phyloP scores from a whole-genome alignment of 1,284 basidiomycete genomes.

The Puccinia hordei region DNA sequence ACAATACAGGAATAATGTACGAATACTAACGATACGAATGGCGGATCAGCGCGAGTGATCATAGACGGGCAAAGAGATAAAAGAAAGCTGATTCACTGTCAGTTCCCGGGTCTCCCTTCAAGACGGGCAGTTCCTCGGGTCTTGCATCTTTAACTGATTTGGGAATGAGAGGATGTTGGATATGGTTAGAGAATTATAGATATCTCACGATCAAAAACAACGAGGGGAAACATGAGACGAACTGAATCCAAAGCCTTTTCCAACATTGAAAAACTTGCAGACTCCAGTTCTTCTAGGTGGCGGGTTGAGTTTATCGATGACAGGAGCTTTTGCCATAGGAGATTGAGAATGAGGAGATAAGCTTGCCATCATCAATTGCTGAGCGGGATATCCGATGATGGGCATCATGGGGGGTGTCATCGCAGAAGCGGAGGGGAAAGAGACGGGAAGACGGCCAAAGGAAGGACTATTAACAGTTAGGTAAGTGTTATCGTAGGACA shows the following conservation, averaged over 20 bases:
- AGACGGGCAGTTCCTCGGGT: constrained; percentile 41
- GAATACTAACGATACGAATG: constrained; percentile 23
- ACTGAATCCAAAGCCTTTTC: constrained; percentile 51
- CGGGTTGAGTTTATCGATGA: constrained; percentile 33
- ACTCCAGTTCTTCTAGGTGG: constrained; percentile 36
- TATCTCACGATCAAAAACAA: too few species aligned
- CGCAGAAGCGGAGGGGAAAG: constrained; percentile 21
- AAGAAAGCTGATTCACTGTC: constrained; percentile 27
- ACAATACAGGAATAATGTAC: constrained; percentile 50
- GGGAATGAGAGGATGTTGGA: not conserved
- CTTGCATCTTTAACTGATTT: constrained; percentile 37
- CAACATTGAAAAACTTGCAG: constrained; percentile 51
- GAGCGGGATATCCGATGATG: constrained; percentile 22
- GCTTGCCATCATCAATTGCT: constrained; percentile 25
- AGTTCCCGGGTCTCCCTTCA: constrained; percentile 47
- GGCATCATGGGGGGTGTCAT: constrained; percentile 39
- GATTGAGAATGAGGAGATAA: constrained; percentile 16
- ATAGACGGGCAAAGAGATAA: not conserved
- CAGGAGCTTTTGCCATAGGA: not conserved
- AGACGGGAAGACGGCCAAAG: constrained; percentile 33
- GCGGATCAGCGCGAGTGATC: not conserved
- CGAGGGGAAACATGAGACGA: not conserved
- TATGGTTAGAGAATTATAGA: not conserved
- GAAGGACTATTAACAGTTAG: constrained; percentile 40
- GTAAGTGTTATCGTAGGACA: constrained; percentile 31